Evolutionary conservation across 2,329 filamentous ascomycete species (phyloP).

Genomic region (Leptographium wingfieldii): DNA sequence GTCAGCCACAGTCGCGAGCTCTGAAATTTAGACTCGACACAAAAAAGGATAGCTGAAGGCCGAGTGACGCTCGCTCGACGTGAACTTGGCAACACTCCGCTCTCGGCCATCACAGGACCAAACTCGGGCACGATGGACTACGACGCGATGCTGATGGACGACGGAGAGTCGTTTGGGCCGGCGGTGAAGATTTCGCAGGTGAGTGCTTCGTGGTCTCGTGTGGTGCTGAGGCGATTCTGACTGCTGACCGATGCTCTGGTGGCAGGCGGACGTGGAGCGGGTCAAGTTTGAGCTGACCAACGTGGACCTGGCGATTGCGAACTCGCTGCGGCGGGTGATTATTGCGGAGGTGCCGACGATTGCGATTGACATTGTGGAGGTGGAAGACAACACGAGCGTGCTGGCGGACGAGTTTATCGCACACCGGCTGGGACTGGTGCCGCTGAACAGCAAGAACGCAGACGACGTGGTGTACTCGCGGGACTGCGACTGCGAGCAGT

Average conservation of each 20-base stretch:
- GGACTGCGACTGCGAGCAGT: conserved; percentile 93
- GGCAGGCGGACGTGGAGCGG: conserved; percentile 61
- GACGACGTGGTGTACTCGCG: conserved; percentile 76
- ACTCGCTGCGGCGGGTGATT: conserved; percentile 81
- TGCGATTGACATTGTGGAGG: conserved; percentile 87
- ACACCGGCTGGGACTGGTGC: conserved; percentile 82
- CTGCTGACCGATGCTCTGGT: not conserved
- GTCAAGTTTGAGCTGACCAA: conserved; percentile 88
- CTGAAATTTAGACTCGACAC: not conserved
- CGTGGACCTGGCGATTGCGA: conserved; percentile 83
- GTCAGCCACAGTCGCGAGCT: not conserved
- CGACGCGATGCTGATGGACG: conserved; percentile 43
- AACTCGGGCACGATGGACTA: conserved; percentile 36
- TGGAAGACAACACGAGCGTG: conserved; percentile 88
- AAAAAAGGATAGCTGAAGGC: not conserved
- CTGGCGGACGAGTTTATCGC: conserved; percentile 93
- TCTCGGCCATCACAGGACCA: not conserved
- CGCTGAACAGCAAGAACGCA: conserved; percentile 72
- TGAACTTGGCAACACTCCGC: too few relatives aligned
- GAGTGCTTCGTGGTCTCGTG: conserved; percentile 15
- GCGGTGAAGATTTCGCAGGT: conserved; percentile 49
- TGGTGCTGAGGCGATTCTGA: too few relatives aligned
- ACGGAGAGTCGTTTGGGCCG: conserved; percentile 42
- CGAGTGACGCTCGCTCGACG: too few relatives aligned
- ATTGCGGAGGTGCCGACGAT: conserved; percentile 90